Base-by-base conservation (phyloP, 805 yeast genomes). In the Hanseniaspora pseudoguilliermondii region DNA sequence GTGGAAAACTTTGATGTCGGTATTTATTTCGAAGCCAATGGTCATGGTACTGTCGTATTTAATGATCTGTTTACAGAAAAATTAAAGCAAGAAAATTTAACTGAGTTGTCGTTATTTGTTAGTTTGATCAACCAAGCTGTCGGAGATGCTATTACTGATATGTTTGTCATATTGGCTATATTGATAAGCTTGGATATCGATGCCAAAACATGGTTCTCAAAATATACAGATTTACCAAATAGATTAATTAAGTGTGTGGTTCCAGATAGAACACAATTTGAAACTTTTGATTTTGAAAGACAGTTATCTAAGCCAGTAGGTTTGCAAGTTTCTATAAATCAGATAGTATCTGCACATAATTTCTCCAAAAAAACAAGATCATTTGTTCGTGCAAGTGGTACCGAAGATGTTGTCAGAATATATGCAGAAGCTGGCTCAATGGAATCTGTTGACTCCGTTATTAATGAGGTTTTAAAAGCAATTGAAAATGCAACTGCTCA, bases 131-230 rank as follows among this genome's bases (percentile, higher is more conserved):
- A 93, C 69, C 97, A 93, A 69, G 84, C 97, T 1, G 97, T 93
- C n/a, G 98, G 98, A 34, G 98, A 93, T 68, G 95, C 98, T 11
- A 83, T 93, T 52, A 81, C 95, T n/a, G 98, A 93, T 67, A 73
- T 93, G 68, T 71, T 93, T 57, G 80, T 85, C 5, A 90, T 93
- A 0, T 69, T 90, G 55, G 76, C 82, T 1, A 81, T 89, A 9
- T 68, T 84, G 41, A 67, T 76, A 7, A 75, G 78, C 60, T 74
- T 84, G 62, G 64, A 75, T 9, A 73, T 83, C 72, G 64, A 78
- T 2, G 86, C 95, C 2, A 66, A 65, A 3, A 76, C 77, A 43
- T 93, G 98, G 98, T 80, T 85, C 65, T 61, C 69, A 10, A 79
- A 80, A 47, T 93, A 91, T 69, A 71, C 77, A 0, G 97, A 93